Base-by-base conservation (phyloP, 2,329 filamentous ascomycete species). In the Cordyceps cateniannulata region DNA sequence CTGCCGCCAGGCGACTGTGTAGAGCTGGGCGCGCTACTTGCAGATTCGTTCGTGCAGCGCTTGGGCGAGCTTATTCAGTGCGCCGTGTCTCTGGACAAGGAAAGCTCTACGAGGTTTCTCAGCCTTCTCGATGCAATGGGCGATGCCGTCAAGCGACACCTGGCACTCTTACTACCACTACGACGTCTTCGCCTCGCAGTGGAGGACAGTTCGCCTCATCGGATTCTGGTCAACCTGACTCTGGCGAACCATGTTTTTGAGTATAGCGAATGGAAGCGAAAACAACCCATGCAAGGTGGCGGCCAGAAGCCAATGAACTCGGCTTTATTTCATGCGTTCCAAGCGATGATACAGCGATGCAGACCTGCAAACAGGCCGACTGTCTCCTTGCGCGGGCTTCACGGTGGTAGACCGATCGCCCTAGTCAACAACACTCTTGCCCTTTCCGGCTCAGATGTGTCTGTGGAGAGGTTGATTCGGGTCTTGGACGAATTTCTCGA, bases 101-200 rank as follows among this genome's bases (percentile, higher is more conserved):
- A 5, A 9, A 35, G 47, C 47, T 59, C 56, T 1, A 1, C 45
- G 8, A 27, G 56, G n/a, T 51, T 59, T 14, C 16, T 44, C 16
- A 51, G 47, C 14, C 40, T 59, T 5, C 56, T 59, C 7, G 56
- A 59, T 18, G 47, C 47, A 1, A 32, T 59, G 10, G 56, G 56
- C 8, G 56, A 59, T 32, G 56, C 56, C 25, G 52, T 59, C 35
- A 59, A 45, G 56, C 32, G 56, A 18, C 56, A 59, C 35, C 6
- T 59, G 35, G 35, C 24, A 2, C 35, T 59, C 5, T 35, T 29
- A 5, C n/a, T 59, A 24, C 22, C 56, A 5, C 3, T 59, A 12
- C 20, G 35, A 16, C 35, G 38, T 9, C 45, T 59, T 24, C 48
- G 47, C 6, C 47, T 59, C 7, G 16, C 47, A 1, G 7, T 25